phyloP scores from a whole-genome alignment of 2,329 filamentous ascomycete species.

The Mycosphaerella sp. region DNA sequence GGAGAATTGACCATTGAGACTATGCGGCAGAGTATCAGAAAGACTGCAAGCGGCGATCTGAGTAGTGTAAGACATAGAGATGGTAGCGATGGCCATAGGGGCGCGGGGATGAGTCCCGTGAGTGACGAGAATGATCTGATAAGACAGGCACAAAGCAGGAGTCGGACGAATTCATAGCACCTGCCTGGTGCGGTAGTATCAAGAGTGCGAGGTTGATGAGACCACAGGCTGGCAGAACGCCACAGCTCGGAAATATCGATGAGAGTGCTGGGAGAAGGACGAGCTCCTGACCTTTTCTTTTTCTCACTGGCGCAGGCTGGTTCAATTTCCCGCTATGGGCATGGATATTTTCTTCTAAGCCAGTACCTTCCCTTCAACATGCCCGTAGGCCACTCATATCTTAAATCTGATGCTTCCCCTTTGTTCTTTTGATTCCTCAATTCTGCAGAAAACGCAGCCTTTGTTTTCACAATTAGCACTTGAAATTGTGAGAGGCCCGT shows the following conservation, averaged over 20 bases:
- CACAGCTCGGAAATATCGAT: not conserved
- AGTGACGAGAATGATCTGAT: constrained; percentile 20
- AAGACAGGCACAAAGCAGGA: constrained; percentile 18
- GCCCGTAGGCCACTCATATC: too few species aligned
- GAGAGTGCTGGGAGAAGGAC: too few species aligned
- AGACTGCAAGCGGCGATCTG: constrained; percentile 79
- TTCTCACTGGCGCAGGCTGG: too few species aligned
- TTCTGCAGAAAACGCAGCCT: too few species aligned
- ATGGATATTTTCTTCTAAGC: too few species aligned
- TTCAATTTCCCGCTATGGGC: too few species aligned
- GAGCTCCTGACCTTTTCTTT: too few species aligned
- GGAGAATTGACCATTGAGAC: constrained; percentile 85
- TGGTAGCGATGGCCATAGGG: constrained; percentile 24
- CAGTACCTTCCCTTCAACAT: too few species aligned
- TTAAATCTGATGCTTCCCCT: too few species aligned
- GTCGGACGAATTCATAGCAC: constrained; percentile 26
- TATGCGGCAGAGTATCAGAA: constrained; percentile 81
- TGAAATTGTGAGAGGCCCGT: too few species aligned
- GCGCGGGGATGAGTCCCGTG: constrained; percentile 30
- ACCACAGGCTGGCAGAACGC: not conserved
- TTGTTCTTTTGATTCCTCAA: too few species aligned
- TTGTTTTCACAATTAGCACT: too few species aligned
- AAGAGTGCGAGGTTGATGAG: not conserved
- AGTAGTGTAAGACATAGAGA: constrained; percentile 25
- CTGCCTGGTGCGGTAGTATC: not conserved